Base-by-base conservation (phyloP, 73 alveolate genomes). In the Paramecium octaurelia region DNA sequence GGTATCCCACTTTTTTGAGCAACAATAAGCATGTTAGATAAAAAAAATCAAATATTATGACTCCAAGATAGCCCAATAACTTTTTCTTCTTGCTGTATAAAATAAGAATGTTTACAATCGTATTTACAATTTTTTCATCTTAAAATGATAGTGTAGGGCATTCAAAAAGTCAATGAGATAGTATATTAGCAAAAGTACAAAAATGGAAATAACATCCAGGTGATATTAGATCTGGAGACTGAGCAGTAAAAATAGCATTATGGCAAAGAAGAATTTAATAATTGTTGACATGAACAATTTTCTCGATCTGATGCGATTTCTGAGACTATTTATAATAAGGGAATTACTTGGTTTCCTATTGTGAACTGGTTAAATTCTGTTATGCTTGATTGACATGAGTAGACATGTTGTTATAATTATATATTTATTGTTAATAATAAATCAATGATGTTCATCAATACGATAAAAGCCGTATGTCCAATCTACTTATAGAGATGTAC, bases 401-500 rank as follows among this genome's bases (percentile, higher is more conserved):
- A 64, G 84, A 27, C 84, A 64, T 64, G 3, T 64, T 64, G 46
- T 64, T 27, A 64, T 64, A 8, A 27, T 12, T 64, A 64, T 64
- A 34, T 31, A 31, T 64, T 31, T 64, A 64, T 59, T 64, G 84
- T 64, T 64, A 64, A 64, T 64, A 64, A 73, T 73, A 40, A 73
- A 58, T 87, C 93, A 87, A 87, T 87, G 93, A 87, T 87, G 93
- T 27, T 68, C 93, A 87, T 87, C 93, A 60, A 60, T 77, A 43
- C 85, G 85, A 59, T 73, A 64, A 42, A 87, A 87, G 8, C 93
- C 93, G 23, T 87, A 87, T 35, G 93, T 87, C 93, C 93, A 87
- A 60, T 87, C 93, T 87, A 36, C 27, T 12, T 29, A 64, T n/a
- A 29, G n/a, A 59, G 21, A 20, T 16, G 0, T 31, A 9, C 9